Evolutionary conservation across 2,329 filamentous ascomycete genomes (phyloP).

Genomic region (Pseudogymnoascus sp.): DNA sequence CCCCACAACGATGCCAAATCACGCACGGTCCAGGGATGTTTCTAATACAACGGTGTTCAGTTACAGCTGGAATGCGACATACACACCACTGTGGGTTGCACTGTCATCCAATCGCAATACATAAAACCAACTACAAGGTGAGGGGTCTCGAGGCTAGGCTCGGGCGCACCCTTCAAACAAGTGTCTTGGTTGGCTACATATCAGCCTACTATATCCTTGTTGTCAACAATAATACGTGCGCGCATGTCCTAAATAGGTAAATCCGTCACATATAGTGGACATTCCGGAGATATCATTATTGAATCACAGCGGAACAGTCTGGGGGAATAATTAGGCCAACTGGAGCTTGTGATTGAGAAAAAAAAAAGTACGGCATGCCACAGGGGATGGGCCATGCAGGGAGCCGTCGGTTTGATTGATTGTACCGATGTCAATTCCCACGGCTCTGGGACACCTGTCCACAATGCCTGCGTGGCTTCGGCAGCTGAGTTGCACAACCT

Average conservation of each 20-base stretch:
- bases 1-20: constrained; percentile 1
- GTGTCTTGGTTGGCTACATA: neutral
- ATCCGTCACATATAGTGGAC: neutral
- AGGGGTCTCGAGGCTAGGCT: neutral
- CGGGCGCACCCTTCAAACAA: neutral
- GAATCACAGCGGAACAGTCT: constrained; percentile 1
- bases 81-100: neutral
- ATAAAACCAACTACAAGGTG: neutral
- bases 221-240: neutral
- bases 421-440: neutral
- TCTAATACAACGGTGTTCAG: neutral
- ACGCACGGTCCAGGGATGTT: neutral
- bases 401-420: constrained; percentile 4
- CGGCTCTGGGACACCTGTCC: neutral
- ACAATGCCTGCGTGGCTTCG: constrained; percentile 6
- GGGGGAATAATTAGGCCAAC: neutral
- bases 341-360: constrained; percentile 1
- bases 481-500: neutral
- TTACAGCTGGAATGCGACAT: neutral
- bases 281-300: neutral
- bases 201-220: neutral
- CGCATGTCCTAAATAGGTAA: neutral
- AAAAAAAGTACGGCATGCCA: neutral
- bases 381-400: neutral
- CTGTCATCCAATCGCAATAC: neutral